Conservation (phyloP, 495 filamentous ascomycete species). For the Tuber magnatum region DNA sequence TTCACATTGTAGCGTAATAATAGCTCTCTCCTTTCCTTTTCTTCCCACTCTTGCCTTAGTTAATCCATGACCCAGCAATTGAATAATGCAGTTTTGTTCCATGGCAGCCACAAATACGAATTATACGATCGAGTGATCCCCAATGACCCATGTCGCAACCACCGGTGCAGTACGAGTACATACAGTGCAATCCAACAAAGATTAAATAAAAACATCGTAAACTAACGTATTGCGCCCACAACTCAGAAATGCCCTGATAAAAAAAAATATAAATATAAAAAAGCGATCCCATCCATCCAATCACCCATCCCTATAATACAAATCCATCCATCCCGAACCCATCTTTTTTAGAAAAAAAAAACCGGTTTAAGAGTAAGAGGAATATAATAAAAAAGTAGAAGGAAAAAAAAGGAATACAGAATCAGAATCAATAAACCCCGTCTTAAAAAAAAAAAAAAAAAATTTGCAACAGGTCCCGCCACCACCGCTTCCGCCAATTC, state of each 20-base stretch:
- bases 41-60: background rate
- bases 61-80: background rate
- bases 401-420: slow-evolving; percentile 37
- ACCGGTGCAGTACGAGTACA: background rate
- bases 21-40: background rate
- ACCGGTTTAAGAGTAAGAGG: slow-evolving; percentile 10
- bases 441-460: background rate
- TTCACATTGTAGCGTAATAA: background rate
- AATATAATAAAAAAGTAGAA: background rate
- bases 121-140: background rate
- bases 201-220: slow-evolving; percentile 6
- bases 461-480: background rate
- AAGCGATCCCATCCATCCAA: background rate
- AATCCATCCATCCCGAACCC: slow-evolving; percentile 33
- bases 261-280: slow-evolving; percentile 13
- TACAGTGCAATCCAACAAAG: background rate
- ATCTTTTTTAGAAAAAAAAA: slow-evolving; percentile 25
- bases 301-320: background rate
- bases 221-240: slow-evolving; percentile 8
- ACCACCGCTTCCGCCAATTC: slow-evolving; percentile 8
- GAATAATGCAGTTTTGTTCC: background rate
- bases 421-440: slow-evolving; percentile 31
- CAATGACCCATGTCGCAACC: background rate
- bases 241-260: slow-evolving; percentile 12
- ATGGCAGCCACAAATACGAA: background rate